Conservation (phyloP, 805 yeast genomes). For the Phaffomyces thermotolerans region DNA sequence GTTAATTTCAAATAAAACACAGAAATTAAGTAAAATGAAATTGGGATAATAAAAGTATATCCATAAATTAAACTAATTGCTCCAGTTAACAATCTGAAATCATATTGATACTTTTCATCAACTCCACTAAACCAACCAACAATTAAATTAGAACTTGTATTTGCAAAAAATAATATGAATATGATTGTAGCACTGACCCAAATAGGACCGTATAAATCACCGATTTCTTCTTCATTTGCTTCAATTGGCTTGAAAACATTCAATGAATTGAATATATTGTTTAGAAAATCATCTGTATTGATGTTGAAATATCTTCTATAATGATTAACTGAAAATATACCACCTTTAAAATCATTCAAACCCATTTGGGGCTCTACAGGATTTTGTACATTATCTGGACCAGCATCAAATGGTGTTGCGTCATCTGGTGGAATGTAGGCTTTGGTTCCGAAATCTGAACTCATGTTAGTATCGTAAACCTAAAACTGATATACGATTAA, state of each 20-base stretch:
- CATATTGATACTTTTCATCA: constrained; percentile 45
- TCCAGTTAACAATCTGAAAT: constrained; percentile 55
- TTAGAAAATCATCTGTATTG: constrained; percentile 53
- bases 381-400: constrained; percentile 3
- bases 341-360: constrained; percentile 29
- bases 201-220: constrained; percentile 81
- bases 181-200: constrained; percentile 88
- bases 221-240: constrained; percentile 35
- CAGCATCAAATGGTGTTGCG: constrained; percentile 12
- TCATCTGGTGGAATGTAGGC: constrained; percentile 29
- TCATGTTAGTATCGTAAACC: neutral
- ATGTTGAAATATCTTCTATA: constrained; percentile 65
- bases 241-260: constrained; percentile 41
- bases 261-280: constrained; percentile 45
- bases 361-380: neutral
- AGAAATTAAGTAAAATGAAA: constrained; percentile 42
- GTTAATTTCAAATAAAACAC: constrained; percentile 49
- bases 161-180: constrained; percentile 64
- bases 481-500: neutral
- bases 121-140: constrained; percentile 39
- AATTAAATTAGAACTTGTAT: constrained; percentile 62
- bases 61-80: constrained; percentile 70
- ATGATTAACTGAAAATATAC: constrained; percentile 48
- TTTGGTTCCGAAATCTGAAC: constrained; percentile 20
- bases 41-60: constrained; percentile 64